Evolutionary conservation across 179 eudicot species (phyloP).

Genomic region (Camellia oleifera): DNA sequence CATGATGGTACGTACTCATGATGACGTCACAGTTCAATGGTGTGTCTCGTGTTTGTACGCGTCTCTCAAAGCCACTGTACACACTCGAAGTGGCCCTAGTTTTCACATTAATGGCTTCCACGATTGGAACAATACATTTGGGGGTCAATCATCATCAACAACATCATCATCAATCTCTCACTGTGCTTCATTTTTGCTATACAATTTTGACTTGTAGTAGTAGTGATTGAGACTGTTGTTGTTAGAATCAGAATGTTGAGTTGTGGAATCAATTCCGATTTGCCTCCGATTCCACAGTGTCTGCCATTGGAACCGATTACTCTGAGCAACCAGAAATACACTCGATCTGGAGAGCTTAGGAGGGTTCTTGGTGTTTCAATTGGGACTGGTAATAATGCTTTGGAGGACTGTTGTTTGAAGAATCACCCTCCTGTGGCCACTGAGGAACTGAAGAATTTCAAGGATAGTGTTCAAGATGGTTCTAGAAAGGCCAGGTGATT

Average conservation of each 20-base stretch:
- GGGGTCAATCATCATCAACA: too few species aligned
- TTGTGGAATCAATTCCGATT: slow-evolving; percentile 8
- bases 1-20: too few species aligned
- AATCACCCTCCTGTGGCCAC: slow-evolving; percentile 36
- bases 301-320: slow-evolving; percentile 35
- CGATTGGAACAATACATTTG: too few species aligned
- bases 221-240: too few species aligned
- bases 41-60: too few species aligned
- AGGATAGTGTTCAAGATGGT: slow-evolving; percentile 33
- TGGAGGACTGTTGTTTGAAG: slow-evolving; percentile 36
- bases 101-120: too few species aligned
- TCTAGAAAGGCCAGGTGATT: slow-evolving; percentile 42
- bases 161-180: too few species aligned
- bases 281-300: slow-evolving; percentile 31
- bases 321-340: slow-evolving; percentile 33
- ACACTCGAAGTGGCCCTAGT: too few species aligned
- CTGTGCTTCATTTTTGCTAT: too few species aligned
- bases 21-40: too few species aligned
- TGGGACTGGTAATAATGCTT: slow-evolving; percentile 21
- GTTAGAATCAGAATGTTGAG: background rate
- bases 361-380: slow-evolving; percentile 41
- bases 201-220: too few species aligned
- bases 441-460: slow-evolving; percentile 41
- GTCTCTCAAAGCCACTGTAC: too few species aligned
- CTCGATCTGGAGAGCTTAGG: slow-evolving; percentile 40